Evolutionary conservation across 2,329 filamentous ascomycete genomes (phyloP).

Genomic region (Xylariomycetidae sp.): DNA sequence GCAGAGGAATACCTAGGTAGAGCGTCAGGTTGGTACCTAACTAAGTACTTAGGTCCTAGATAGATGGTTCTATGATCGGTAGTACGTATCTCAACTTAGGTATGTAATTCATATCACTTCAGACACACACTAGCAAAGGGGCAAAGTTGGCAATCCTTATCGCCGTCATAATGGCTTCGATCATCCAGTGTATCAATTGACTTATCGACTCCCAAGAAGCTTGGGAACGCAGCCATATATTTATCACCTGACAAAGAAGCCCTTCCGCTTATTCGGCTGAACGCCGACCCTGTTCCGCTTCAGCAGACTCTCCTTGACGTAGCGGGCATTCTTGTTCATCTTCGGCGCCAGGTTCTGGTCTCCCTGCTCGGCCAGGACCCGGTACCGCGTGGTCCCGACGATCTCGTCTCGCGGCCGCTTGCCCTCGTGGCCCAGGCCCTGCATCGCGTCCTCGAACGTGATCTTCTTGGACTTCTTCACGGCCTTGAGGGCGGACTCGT

Average conservation of each 20-base stretch:
- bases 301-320: constrained; percentile 40
- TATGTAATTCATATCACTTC: no score
- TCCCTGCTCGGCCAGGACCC: constrained; percentile 40
- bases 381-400: constrained; percentile 51
- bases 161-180: no score
- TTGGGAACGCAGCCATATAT: no score
- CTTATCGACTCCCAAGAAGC: no score
- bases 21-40: no score
- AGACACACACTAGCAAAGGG: no score
- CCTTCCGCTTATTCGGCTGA: constrained; percentile 28
- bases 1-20: no score
- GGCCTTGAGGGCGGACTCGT: constrained; percentile 15
- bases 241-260: constrained; percentile 39
- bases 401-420: constrained; percentile 41
- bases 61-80: no score
- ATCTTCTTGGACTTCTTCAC: constrained; percentile 35
- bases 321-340: constrained; percentile 36
- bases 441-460: constrained; percentile 38
- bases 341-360: constrained; percentile 47
- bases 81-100: no score
- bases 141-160: no score
- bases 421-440: constrained; percentile 31
- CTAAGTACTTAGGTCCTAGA: no score
- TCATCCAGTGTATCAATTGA: no score
- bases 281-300: constrained; percentile 37